A percentile compares a stretch with the other conserved stretches of the same genome.
Conservation (phyloP, 495 filamentous ascomycete species). For the Penicillium bovifimosum region DNA sequence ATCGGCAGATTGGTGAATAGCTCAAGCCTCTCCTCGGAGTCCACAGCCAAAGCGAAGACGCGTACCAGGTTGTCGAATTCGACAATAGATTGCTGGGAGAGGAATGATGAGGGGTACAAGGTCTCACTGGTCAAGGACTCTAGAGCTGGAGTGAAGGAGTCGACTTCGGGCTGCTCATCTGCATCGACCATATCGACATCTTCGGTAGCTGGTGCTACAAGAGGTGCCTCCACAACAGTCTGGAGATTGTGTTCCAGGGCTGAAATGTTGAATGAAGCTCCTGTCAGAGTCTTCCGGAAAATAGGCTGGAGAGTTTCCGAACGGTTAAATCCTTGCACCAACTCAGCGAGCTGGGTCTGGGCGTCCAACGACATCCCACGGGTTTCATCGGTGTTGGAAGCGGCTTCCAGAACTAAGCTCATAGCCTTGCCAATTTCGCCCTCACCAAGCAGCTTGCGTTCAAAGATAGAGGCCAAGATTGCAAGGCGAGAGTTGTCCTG, state of each 20-base stretch:
- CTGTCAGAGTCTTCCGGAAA: constrained; percentile 53
- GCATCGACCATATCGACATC: constrained; percentile 50
- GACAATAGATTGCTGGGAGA: constrained; percentile 30
- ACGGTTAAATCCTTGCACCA: constrained; percentile 57
- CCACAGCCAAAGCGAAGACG: constrained; percentile 55
- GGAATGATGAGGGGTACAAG: constrained; percentile 31
- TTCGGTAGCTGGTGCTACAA: constrained; percentile 33
- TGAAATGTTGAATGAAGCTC: constrained; percentile 59
- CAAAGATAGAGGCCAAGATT: constrained; percentile 56
- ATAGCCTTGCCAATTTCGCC: constrained; percentile 56
- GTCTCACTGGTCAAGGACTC: constrained; percentile 30
- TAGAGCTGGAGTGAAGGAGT: constrained; percentile 35
- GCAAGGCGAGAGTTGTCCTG: constrained; percentile 51
- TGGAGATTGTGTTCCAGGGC: constrained; percentile 66
- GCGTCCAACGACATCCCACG: constrained; percentile 41
- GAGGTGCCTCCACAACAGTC: constrained; percentile 51
- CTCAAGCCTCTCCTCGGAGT: constrained; percentile 45
- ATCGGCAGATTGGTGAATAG: constrained; percentile 54
- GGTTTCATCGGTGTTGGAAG: constrained; percentile 27
- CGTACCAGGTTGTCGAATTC: constrained; percentile 53
- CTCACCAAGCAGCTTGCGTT: constrained; percentile 55
- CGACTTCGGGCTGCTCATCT: constrained; percentile 28
- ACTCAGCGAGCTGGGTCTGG: constrained; percentile 57
- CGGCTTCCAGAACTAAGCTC: constrained; percentile 51
- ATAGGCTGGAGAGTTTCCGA: constrained; percentile 48